Percentiles rank a stretch among this genome's conserved stretches.
phyloP scores from a whole-genome alignment of 192 early-diverging fungal genomes.

The Umbelopsis sp. region DNA sequence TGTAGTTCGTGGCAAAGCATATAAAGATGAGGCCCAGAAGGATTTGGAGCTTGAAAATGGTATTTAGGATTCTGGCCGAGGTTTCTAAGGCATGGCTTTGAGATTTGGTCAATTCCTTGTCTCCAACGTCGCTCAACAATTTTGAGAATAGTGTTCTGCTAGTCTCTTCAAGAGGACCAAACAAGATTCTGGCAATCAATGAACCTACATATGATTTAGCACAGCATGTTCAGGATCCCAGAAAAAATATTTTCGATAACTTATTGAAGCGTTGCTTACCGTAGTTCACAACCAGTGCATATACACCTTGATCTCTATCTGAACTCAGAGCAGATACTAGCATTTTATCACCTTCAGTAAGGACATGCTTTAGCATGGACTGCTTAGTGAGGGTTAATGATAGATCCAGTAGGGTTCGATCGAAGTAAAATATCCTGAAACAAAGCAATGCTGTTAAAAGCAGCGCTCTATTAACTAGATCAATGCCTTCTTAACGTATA shows the following conservation, averaged over 20 bases:
- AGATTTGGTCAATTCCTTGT: constrained; percentile 16
- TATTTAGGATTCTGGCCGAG: constrained; percentile 42
- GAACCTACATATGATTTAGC: constrained; percentile 62
- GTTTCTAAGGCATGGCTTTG: constrained; percentile 20
- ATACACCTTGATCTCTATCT: constrained; percentile 69
- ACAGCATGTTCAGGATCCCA: neutral
- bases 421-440: constrained; percentile 57
- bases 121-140: constrained; percentile 45
- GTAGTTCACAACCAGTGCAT: constrained; percentile 88
- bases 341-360: constrained; percentile 98
- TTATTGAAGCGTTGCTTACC: constrained; percentile 43
- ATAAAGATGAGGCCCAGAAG: constrained; percentile 78
- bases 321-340: constrained; percentile 67
- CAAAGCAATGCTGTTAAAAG: constrained; percentile 27
- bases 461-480: neutral
- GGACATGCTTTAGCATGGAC: constrained; percentile 88
- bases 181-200: constrained; percentile 84
- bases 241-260: neutral
- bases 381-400: constrained; percentile 80
- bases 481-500: constrained; percentile 3
- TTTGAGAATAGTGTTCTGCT: constrained; percentile 84
- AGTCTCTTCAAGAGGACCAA: constrained; percentile 94
- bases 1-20: constrained; percentile 86
- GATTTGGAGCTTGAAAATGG: constrained; percentile 65
- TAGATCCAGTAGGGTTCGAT: constrained; percentile 63